Percentiles rank a stretch among this genome's conserved stretches.
Evolutionary conservation across 2,329 filamentous ascomycete species (phyloP).

Genomic region (Rhytidhysteron rufulum): DNA sequence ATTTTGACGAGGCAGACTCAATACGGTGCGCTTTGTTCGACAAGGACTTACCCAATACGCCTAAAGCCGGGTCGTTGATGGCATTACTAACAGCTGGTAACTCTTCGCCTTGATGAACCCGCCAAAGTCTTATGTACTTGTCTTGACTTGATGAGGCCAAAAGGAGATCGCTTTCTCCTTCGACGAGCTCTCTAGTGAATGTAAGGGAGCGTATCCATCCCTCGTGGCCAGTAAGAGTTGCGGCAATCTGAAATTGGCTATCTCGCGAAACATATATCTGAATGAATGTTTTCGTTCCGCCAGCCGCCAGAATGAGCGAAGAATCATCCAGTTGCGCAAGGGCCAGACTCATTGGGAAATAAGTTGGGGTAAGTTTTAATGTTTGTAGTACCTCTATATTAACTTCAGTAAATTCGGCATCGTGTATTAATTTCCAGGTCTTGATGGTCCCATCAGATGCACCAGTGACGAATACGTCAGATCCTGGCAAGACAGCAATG

Average conservation of each 20-base stretch:
- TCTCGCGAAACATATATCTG: conserved; percentile 68
- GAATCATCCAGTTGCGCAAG: conserved; percentile 58
- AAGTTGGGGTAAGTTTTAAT: conserved; percentile 70
- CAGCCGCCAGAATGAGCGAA: conserved; percentile 70
- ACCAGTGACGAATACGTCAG: conserved; percentile 53
- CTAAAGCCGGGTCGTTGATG: conserved; percentile 54
- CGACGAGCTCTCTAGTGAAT: conserved; percentile 63
- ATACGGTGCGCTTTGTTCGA: conserved; percentile 88
- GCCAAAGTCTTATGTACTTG: conserved; percentile 94
- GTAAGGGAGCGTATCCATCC: conserved; percentile 88
- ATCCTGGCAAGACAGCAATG: conserved; percentile 45
- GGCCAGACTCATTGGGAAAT: conserved; percentile 76
- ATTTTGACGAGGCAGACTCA: conserved; percentile 57
- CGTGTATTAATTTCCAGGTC: conserved; percentile 61
- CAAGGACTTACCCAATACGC: conserved; percentile 66
- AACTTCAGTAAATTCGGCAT: conserved; percentile 22
- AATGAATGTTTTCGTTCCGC: conserved; percentile 76
- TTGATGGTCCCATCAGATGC: conserved; percentile 61
- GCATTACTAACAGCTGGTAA: conserved; percentile 55
- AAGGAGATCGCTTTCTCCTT: conserved; percentile 62
- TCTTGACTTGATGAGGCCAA: conserved; percentile 95
- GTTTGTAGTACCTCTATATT: conserved; percentile 40
- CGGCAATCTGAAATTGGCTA: conserved; percentile 63
- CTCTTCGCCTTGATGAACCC: conserved; percentile 68
- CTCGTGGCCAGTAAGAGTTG: conserved; percentile 83